Conservation (phyloP, 805 yeast species). For the Suhomyces kilbournensis region DNA sequence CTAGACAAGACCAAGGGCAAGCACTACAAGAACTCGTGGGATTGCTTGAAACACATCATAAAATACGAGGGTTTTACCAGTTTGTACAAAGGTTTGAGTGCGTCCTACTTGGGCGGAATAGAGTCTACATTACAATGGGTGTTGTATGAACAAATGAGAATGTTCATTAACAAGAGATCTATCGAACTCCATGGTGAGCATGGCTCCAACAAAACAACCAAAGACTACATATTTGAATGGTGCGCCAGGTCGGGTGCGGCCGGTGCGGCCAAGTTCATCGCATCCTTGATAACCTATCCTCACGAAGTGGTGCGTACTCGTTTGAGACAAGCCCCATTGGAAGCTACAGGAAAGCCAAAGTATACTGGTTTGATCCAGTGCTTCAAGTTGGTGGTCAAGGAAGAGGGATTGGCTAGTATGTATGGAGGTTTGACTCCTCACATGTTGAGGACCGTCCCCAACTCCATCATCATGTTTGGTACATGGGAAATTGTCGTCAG, state of each 20-base stretch:
- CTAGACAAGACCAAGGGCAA: constrained; percentile 70
- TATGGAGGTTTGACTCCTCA: constrained; percentile 98
- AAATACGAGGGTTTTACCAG: constrained; percentile 77
- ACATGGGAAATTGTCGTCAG: constrained; percentile 82
- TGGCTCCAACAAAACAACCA: constrained; percentile 33
- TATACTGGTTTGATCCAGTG: constrained; percentile 89
- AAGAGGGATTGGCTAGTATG: constrained; percentile 90
- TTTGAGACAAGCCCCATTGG: constrained; percentile 85
- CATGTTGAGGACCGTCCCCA: constrained; percentile 93
- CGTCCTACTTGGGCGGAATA: constrained; percentile 88
- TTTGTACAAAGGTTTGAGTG: constrained; percentile 86
- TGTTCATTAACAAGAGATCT: constrained; percentile 54
- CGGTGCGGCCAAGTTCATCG: constrained; percentile 91
- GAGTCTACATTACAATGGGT: constrained; percentile 97
- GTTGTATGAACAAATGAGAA: constrained; percentile 90
- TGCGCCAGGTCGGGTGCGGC: constrained; percentile 96
- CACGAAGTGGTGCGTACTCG: constrained; percentile 97
- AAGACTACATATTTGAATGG: constrained; percentile 82
- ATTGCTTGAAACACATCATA: constrained; percentile 70
- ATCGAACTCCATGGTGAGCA: constrained; percentile 31
- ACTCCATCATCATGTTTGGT: constrained; percentile 97
- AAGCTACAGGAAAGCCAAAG: constrained; percentile 73
- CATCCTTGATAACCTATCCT: constrained; percentile 91
- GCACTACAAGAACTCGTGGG: constrained; percentile 78
- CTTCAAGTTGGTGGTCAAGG: constrained; percentile 78